A percentile compares a stretch with the other conserved stretches of the same genome.
Conservation (phyloP, 768 basidiomycete species). For the Leucocoprinus leucothites region DNA sequence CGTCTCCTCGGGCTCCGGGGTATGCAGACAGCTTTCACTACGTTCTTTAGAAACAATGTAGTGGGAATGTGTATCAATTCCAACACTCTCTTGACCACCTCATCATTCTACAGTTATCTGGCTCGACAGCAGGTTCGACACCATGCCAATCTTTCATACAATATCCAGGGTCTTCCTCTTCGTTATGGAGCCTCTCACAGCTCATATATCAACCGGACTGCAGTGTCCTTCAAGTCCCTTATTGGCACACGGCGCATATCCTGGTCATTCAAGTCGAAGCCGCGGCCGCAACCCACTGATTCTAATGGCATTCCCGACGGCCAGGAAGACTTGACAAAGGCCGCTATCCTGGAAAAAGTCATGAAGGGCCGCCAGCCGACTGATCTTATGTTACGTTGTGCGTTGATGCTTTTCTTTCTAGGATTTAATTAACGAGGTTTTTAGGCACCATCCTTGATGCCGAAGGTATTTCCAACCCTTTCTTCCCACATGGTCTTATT, state of each 20-base stretch:
- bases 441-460: conserved; percentile 85
- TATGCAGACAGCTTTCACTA: conserved; percentile 40
- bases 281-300: conserved; percentile 25
- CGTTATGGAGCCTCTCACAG: background rate
- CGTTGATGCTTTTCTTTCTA: conserved; percentile 30
- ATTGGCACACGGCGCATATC: conserved; percentile 24
- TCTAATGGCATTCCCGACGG: conserved; percentile 30
- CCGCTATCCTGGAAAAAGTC: conserved; percentile 77
- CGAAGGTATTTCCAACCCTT: conserved; percentile 50
- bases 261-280: conserved; percentile 34
- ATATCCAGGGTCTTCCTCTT: background rate
- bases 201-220: background rate
- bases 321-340: conserved; percentile 70
- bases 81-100: background rate
- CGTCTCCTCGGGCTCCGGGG: conserved; percentile 26
- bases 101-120: conserved; percentile 3
- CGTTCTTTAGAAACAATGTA: conserved; percentile 35
- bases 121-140: background rate
- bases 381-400: conserved; percentile 89
- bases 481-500: conserved; percentile 17
- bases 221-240: background rate
- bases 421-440: conserved; percentile 12
- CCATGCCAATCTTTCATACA: background rate
- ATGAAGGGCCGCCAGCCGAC: conserved; percentile 86
- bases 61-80: conserved; percentile 20